Percentiles rank a stretch among this genome's conserved stretches.
phyloP scores from a whole-genome alignment of 352 stramenopile species.

The Pythium periplocum region DNA sequence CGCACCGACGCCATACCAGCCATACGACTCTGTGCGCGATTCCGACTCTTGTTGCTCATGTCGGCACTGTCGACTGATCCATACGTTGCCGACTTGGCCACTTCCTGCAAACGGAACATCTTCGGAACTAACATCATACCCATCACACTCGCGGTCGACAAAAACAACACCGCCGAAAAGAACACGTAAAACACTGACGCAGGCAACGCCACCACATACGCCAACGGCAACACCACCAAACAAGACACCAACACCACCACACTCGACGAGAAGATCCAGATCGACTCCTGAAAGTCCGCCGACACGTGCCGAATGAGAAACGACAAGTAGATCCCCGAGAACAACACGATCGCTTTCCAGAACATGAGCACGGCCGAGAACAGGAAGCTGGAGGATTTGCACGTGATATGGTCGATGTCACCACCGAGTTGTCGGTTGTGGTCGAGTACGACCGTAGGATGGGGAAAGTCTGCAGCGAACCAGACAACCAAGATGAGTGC shows the following conservation, averaged over 20 bases:
- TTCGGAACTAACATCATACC: constrained; percentile 27
- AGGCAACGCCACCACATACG: constrained; percentile 27
- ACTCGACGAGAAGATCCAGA: constrained; percentile 53
- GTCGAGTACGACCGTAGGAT: constrained; percentile 17
- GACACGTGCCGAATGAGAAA: constrained; percentile 65
- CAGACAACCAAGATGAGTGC: constrained; percentile 31
- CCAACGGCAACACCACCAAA: constrained; percentile 24
- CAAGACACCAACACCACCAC: constrained; percentile 36
- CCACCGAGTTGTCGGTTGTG: constrained; percentile 21
- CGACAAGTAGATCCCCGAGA: constrained; percentile 33
- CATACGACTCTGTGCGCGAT: no score
- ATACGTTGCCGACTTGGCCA: no score
- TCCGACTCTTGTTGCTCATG: no score
- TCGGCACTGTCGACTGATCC: no score
- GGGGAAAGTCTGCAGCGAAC: constrained; percentile 29
- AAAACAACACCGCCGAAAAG: constrained; percentile 12
- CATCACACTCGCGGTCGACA: constrained; percentile 24
- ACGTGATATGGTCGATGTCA: constrained; percentile 22
- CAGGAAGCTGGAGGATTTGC: constrained; percentile 40
- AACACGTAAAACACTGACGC: constrained; percentile 23
- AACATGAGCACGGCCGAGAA: constrained; percentile 51
- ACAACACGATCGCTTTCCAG: constrained; percentile 47
- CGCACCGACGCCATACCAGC: no score
- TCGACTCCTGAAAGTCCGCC: constrained; percentile 57
- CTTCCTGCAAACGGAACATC: constrained; percentile 16